A percentile compares a stretch with the other conserved stretches of the same genome.
Conservation (phyloP, 441 rosid genomes). For the Mallotus japonicus region DNA sequence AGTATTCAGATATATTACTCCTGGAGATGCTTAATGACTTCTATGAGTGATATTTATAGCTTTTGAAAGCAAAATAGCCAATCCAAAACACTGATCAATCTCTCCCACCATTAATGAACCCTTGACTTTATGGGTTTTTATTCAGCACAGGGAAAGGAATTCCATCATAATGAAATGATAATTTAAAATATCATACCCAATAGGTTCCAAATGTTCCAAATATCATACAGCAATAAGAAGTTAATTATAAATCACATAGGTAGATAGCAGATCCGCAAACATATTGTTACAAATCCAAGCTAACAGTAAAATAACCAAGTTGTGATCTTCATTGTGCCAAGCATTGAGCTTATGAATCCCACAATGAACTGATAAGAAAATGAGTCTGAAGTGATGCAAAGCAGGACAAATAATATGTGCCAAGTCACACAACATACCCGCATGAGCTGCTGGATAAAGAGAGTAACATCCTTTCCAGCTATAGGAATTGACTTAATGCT, state of each 20-base stretch:
- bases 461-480: constrained; percentile 91
- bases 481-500: constrained; percentile 91
- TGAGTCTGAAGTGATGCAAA: neutral
- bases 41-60: neutral
- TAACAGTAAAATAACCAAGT: neutral
- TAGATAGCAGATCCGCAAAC: neutral
- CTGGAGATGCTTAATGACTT: neutral
- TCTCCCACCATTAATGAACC: neutral
- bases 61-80: constrained; percentile 1
- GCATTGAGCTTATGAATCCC: constrained; percentile 4
- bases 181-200: neutral
- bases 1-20: neutral
- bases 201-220: neutral
- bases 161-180: neutral
- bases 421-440: constrained; percentile 54
- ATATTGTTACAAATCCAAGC: neutral
- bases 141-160: neutral
- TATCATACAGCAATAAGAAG: too few relatives aligned
- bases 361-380: neutral
- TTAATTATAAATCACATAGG: neutral
- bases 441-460: constrained; percentile 96
- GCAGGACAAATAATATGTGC: neutral
- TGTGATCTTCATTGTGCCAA: neutral
- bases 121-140: neutral
- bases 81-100: neutral